A percentile compares a stretch with the other conserved stretches of the same genome.
Conservation (phyloP, 192 early-diverging fungal species). For the Chytriomyces sp. region DNA sequence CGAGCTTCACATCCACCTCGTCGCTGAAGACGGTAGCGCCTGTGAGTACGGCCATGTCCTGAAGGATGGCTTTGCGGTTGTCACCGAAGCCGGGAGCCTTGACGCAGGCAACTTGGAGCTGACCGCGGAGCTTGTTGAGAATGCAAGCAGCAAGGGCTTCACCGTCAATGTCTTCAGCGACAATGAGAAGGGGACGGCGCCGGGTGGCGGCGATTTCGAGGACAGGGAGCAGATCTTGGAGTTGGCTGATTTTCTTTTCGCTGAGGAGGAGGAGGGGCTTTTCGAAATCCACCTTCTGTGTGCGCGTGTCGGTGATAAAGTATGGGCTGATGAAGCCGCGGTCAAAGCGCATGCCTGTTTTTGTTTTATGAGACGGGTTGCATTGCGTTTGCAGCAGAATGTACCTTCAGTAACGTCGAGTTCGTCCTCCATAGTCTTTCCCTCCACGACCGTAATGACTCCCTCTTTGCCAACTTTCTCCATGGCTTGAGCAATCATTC, state of each 20-base stretch:
- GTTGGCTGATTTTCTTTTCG: conserved; percentile 95
- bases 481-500: conserved; percentile 98
- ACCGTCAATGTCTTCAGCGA: conserved; percentile 99
- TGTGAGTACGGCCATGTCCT: conserved; percentile 96
- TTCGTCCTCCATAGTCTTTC: conserved; percentile 99
- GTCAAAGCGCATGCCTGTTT: conserved; percentile 92
- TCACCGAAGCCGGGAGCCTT: conserved; percentile 99
- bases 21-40: conserved; percentile 96
- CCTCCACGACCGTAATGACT: conserved; percentile 99
- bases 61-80: conserved; percentile 98
- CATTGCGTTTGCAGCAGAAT: background rate
- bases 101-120: conserved; percentile 94
- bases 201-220: conserved; percentile 91
- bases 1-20: conserved; percentile 95
- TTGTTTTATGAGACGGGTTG: background rate
- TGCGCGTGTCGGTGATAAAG: conserved; percentile 98
- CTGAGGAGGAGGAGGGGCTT: conserved; percentile 98
- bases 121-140: conserved; percentile 99
- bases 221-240: conserved; percentile 96
- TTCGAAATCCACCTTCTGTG: conserved; percentile 99
- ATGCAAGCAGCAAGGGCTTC: conserved; percentile 99
- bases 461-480: conserved; percentile 99
- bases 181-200: conserved; percentile 95
- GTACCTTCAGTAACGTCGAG: conserved; percentile 96
- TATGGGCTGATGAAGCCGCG: conserved; percentile 99